Percentiles rank a stretch among this genome's conserved stretches.
Evolutionary conservation across 2,329 filamentous ascomycete genomes (phyloP).

Genomic region (Pezicula radicicola): DNA sequence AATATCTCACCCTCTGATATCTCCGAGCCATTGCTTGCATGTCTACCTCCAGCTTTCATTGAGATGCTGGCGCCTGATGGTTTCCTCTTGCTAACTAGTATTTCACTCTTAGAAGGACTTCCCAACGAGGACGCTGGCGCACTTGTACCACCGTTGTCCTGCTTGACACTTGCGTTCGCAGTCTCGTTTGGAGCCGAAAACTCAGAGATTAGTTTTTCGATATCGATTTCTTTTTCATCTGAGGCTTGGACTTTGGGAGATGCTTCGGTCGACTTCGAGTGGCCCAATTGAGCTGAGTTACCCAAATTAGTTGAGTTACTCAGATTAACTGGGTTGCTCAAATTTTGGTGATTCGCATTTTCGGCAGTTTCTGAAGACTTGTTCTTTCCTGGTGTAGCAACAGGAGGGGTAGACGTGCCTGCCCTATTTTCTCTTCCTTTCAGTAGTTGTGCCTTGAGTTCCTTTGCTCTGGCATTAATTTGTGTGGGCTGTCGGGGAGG

Average conservation of each 20-base stretch:
- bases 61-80: conserved; percentile 9
- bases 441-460: conserved; percentile 28
- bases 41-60: conserved; percentile 9
- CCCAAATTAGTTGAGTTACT: background rate
- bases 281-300: background rate
- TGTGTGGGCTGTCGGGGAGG: conserved; percentile 14
- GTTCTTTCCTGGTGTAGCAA: background rate
- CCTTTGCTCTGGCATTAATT: conserved; percentile 25
- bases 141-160: conserved; percentile 8
- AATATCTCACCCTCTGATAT: conserved; percentile 29
- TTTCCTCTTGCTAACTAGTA: conserved; percentile 1
- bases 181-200: conserved; percentile 1
- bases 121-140: conserved; percentile 16
- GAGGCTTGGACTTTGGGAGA: conserved; percentile 13
- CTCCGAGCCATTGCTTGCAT: conserved; percentile 19
- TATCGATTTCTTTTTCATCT: conserved; percentile 1
- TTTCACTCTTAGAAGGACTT: conserved; percentile 15
- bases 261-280: conserved; percentile 8
- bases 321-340: too few species aligned
- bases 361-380: conserved; percentile 4
- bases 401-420: conserved; percentile 19
- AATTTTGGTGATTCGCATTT: background rate
- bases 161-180: conserved; percentile 10
- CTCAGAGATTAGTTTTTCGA: conserved; percentile 4
- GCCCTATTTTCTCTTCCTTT: conserved; percentile 19